Base-by-base conservation (phyloP, 768 basidiomycete species). In the Gloeostereum incarnatum region DNA sequence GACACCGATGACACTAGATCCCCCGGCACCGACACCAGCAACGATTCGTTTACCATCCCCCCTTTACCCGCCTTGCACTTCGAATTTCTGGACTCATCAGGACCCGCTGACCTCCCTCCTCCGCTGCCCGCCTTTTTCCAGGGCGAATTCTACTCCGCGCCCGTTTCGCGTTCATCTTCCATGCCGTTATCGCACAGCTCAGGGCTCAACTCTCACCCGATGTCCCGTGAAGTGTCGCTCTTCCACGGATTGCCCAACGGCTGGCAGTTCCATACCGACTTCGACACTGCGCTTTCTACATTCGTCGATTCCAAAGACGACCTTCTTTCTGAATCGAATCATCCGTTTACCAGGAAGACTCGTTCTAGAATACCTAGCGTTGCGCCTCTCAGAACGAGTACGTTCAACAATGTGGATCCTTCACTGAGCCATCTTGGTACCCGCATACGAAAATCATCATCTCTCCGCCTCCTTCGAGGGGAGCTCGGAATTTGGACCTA, bases 201-300 rank as follows among this genome's bases (percentile, higher is more conserved):
- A 5, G 42, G 43, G 6, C 34, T 51, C 16, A 46, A 47, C 8
- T 49, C 52, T 36, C 49, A 46, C 18, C 54, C 62, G 13, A 68
- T 71, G 67, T 51, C 59, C 43, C 65, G 68, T 20, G 67, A 69
- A 44, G 66, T 69, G 20, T 66, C 69, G 20, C 53, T 71, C 5
- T 69, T 62, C 50, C 58, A 61, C 37, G 68, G 69, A 13, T 56
- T 69, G 23, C 69, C 67, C 2, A 65, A 66, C 38, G 69, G 67
- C 18, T 69, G 68, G 69, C 69, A 69, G 26, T 14, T 8, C 14
- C 26, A 29, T 14, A 29, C 26, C 8, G 26, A 29, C 26, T 29
- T 8, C 26, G 26, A 29, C 26, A 29, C 26, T 14, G 26, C 26
- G 9, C 14, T 8, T 14, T 8, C 8, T 8, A 14, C 8, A 29